phyloP scores from a whole-genome alignment of 1,284 basidiomycete species.

The Tilletia indica region DNA sequence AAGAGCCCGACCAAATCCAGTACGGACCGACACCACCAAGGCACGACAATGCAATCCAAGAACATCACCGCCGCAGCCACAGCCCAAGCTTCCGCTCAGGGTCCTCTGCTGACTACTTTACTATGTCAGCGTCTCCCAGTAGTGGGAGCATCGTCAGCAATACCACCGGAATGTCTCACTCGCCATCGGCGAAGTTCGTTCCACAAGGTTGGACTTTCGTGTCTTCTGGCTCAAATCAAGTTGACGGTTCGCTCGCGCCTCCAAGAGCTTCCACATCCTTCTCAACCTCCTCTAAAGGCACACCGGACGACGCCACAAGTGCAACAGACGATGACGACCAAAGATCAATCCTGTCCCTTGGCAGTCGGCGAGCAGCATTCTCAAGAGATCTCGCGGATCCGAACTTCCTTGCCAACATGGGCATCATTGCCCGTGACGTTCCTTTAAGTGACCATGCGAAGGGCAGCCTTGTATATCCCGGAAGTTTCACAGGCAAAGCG shows the following conservation, averaged over 20 bases:
- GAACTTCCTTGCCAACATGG: constrained; percentile 9
- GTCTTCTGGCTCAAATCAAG: background rate
- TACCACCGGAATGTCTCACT: background rate
- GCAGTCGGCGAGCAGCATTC: constrained; percentile 13
- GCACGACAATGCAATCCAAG: constrained; percentile 8
- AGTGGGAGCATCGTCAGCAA: background rate
- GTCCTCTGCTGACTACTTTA: background rate
- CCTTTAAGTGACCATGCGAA: constrained; percentile 24
- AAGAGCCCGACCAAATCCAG: background rate
- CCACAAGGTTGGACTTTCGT: background rate
- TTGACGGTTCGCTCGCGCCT: background rate
- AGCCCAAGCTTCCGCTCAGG: background rate
- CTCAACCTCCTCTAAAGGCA: background rate
- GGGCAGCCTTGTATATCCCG: constrained; percentile 50
- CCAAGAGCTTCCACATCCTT: background rate
- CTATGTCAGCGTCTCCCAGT: background rate
- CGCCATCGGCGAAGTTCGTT: background rate
- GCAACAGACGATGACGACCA: background rate
- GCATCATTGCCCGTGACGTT: constrained; percentile 12
- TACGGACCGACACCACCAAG: background rate
- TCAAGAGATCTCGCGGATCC: constrained; percentile 13
- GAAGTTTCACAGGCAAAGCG: constrained; percentile 52
- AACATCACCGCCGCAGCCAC: background rate
- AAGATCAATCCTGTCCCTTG: constrained; percentile 1
- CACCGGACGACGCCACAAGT: background rate